Evolutionary conservation across 2,329 filamentous ascomycete species (phyloP).

Genomic region (Trichophyton simii): DNA sequence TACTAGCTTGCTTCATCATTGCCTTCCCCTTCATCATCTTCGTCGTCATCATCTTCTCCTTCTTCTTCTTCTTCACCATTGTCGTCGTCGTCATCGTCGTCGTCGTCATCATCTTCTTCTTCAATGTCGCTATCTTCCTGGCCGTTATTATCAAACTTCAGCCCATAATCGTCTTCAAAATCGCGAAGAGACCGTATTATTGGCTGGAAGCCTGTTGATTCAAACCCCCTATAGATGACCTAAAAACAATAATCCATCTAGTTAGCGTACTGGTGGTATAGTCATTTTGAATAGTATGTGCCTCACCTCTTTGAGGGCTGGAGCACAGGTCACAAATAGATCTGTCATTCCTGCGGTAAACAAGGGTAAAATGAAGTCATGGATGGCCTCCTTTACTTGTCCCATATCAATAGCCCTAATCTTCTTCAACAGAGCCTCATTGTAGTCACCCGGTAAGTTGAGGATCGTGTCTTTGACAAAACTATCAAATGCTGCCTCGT

Average conservation of each 20-base stretch:
- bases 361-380: constrained; percentile 61
- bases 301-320: constrained; percentile 69
- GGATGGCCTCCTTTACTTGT: constrained; percentile 63
- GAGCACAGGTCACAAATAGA: constrained; percentile 76
- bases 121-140: constrained; percentile 49
- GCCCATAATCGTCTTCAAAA: constrained; percentile 83
- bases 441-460: constrained; percentile 64
- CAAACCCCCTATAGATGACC: constrained; percentile 64
- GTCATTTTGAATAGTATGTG: background rate
- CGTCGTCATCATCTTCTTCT: constrained; percentile 33
- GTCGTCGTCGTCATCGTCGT: constrained; percentile 24
- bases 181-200: constrained; percentile 60
- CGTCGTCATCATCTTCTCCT: constrained; percentile 34
- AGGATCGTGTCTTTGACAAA: constrained; percentile 73
- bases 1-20: background rate
- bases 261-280: background rate
- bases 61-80: constrained; percentile 22
- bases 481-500: constrained; percentile 66
- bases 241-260: constrained; percentile 26
- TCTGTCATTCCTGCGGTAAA: constrained; percentile 74
- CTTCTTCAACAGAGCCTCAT: constrained; percentile 59
- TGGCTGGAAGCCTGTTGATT: constrained; percentile 63
- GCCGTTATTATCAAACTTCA: constrained; percentile 50
- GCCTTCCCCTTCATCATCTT: background rate
- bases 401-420: constrained; percentile 64